Percentiles rank a stretch among this genome's conserved stretches.
phyloP scores from a whole-genome alignment of 1,139 yeast species.

The Debaryomyces nepalensis region DNA sequence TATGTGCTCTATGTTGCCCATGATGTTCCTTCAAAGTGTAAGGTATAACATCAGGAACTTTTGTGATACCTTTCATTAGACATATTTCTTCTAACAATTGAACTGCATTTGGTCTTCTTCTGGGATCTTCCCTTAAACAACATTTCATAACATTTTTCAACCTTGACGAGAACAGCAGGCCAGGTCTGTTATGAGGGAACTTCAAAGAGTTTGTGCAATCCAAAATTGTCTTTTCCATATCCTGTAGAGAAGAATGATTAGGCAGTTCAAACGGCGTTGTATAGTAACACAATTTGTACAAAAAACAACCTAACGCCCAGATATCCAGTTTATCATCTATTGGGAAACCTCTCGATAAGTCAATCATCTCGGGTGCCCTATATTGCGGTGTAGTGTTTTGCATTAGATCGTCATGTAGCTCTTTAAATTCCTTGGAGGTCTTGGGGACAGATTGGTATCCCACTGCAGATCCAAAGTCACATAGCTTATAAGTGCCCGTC shows the following conservation, averaged over 20 bases:
- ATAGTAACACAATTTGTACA: constrained; percentile 89
- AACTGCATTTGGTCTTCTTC: constrained; percentile 70
- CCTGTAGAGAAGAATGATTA: constrained; percentile 39
- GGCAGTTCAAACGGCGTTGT: constrained; percentile 93
- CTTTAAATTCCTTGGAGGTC: constrained; percentile 65
- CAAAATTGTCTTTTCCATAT: constrained; percentile 45
- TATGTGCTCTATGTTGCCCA: not conserved
- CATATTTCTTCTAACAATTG: constrained; percentile 75
- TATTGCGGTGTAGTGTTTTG: constrained; percentile 98
- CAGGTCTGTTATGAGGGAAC: constrained; percentile 43
- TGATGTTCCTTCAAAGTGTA: constrained; percentile 29
- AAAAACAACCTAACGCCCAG: constrained; percentile 94
- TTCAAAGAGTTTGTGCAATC: constrained; percentile 39
- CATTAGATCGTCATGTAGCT: constrained; percentile 79
- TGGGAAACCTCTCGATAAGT: constrained; percentile 79
- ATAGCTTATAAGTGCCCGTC: constrained; percentile 74
- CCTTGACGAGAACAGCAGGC: constrained; percentile 44
- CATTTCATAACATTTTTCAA: constrained; percentile 63
- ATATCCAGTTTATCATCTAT: constrained; percentile 94
- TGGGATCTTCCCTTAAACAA: constrained; percentile 70
- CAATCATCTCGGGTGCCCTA: constrained; percentile 96
- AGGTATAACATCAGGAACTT: constrained; percentile 58
- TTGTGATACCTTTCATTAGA: constrained; percentile 54
- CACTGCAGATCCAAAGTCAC: constrained; percentile 95
- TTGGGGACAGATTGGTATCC: constrained; percentile 67